A percentile compares a stretch with the other conserved stretches of the same genome.
These are phyloP conservation scores for Aspergillus bridgeri DNA, from an alignment of 495 filamentous ascomycete genomes.

Conservation along the genomic window DNA sequence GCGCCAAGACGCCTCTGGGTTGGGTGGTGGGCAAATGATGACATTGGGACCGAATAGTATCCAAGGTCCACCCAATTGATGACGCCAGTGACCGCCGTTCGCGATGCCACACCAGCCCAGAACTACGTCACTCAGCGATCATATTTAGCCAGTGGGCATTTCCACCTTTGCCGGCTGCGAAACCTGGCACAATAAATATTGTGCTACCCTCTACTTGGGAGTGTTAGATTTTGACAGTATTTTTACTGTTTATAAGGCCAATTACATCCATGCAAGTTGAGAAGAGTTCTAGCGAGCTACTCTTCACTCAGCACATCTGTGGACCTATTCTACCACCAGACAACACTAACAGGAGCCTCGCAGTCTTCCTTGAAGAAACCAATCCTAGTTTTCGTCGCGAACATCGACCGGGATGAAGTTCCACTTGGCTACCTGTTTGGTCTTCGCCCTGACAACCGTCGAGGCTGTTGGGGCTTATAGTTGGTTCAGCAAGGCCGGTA, in stretches of 20 bases:
- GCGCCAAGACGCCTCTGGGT: background rate
- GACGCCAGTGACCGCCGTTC: conserved; percentile 18
- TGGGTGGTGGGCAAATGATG: background rate
- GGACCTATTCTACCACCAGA: background rate
- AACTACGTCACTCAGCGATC: conserved; percentile 45
- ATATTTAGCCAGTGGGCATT: conserved; percentile 22
- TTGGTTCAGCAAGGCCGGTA: conserved; percentile 84
- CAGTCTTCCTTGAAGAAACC: background rate
- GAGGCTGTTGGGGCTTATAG: conserved; percentile 64
- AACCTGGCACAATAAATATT: background rate
- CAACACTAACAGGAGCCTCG: background rate
- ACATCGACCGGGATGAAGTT: conserved; percentile 63
- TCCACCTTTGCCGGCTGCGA: background rate
- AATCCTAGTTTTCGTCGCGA: background rate
- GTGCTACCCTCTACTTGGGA: background rate
- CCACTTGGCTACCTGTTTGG: conserved; percentile 59
- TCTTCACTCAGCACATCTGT: background rate
- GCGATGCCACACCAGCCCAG: conserved; percentile 12
- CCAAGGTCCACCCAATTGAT: conserved; percentile 15
- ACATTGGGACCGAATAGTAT: background rate
- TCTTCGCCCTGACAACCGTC: conserved; percentile 64
- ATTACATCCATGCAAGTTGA: background rate
- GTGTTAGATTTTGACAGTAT: background rate
- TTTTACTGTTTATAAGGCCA: background rate
- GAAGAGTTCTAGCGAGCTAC: background rate